A percentile compares a stretch with the other conserved stretches of the same genome.
Conservation (phyloP, 2,329 filamentous ascomycete genomes). For the Pseudocercospora musae region DNA sequence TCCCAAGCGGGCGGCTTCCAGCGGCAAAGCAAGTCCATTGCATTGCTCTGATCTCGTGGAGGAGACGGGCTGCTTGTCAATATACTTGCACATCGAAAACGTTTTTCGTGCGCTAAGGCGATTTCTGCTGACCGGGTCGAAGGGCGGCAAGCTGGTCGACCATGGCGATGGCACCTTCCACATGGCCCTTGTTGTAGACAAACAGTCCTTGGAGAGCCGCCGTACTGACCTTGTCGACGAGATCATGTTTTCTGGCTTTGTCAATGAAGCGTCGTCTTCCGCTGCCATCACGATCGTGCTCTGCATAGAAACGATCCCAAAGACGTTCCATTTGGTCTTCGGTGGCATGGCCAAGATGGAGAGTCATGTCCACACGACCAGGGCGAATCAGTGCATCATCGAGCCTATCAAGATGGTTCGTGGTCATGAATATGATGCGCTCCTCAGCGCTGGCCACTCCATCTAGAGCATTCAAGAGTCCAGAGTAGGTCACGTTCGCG, state of each 20-base stretch:
- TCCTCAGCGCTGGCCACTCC: conserved; percentile 94
- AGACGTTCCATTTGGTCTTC: conserved; percentile 78
- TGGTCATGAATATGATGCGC: conserved; percentile 88
- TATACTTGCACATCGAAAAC: too few species aligned
- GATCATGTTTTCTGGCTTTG: conserved; percentile 64
- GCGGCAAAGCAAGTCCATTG: not conserved
- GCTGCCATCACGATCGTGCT: conserved; percentile 64
- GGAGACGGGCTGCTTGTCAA: not conserved
- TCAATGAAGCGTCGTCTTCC: conserved; percentile 67
- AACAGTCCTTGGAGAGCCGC: conserved; percentile 93
- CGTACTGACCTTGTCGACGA: conserved; percentile 74
- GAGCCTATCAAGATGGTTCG: conserved; percentile 86
- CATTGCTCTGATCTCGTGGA: not conserved
- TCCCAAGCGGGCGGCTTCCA: not conserved
- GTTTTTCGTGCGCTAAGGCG: not conserved
- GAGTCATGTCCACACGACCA: conserved; percentile 88
- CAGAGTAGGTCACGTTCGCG: conserved; percentile 89
- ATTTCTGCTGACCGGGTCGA: not conserved
- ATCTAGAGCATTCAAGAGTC: conserved; percentile 68
- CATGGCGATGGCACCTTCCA: conserved; percentile 71
- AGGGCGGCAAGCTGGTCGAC: conserved; percentile 31
- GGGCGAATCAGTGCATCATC: conserved; percentile 87
- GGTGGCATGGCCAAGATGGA: conserved; percentile 84
- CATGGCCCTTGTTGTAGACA: conserved; percentile 88
- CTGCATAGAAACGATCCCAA: conserved; percentile 94